Conservation (phyloP, 306 rosid species). For the Dalbergia cultrata region DNA sequence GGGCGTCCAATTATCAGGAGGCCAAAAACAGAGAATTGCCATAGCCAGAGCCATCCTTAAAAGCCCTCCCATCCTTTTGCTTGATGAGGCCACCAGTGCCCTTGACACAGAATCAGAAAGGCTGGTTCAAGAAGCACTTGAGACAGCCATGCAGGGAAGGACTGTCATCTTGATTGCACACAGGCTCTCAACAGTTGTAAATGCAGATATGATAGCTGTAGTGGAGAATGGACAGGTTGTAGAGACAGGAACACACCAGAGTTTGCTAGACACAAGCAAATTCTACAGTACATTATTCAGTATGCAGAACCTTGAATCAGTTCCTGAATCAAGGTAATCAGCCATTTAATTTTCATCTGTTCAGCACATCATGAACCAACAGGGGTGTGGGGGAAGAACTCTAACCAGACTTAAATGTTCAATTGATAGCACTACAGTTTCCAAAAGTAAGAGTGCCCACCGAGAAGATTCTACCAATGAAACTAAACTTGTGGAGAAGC, state of each 20-base stretch:
- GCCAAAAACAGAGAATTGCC: constrained; percentile 90
- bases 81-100: constrained; percentile 96
- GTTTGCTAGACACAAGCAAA: constrained; percentile 67
- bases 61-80: constrained; percentile 81
- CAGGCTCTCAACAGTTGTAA: constrained; percentile 79
- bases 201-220: constrained; percentile 86
- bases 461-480: constrained; percentile 55
- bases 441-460: constrained; percentile 53
- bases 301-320: constrained; percentile 74
- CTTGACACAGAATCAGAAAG: constrained; percentile 89
- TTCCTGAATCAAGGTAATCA: constrained; percentile 63
- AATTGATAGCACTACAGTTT: constrained; percentile 55
- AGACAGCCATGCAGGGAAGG: constrained; percentile 78
- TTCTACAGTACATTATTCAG: constrained; percentile 69
- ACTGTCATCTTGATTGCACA: constrained; percentile 88
- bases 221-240: constrained; percentile 76
- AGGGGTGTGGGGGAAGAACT: not conserved
- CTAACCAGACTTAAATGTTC: constrained; percentile 49
- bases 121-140: constrained; percentile 88
- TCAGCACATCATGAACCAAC: not conserved
- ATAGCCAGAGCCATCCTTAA: constrained; percentile 91
- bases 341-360: constrained; percentile 21
- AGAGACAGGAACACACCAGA: constrained; percentile 79
- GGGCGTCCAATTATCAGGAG: constrained; percentile 91
- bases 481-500: constrained; percentile 43